A percentile compares a stretch with the other conserved stretches of the same genome.
These are phyloP conservation scores for Pythium grandisporangium DNA, from an alignment of 352 stramenopile genomes.

Conservation along the genomic window DNA sequence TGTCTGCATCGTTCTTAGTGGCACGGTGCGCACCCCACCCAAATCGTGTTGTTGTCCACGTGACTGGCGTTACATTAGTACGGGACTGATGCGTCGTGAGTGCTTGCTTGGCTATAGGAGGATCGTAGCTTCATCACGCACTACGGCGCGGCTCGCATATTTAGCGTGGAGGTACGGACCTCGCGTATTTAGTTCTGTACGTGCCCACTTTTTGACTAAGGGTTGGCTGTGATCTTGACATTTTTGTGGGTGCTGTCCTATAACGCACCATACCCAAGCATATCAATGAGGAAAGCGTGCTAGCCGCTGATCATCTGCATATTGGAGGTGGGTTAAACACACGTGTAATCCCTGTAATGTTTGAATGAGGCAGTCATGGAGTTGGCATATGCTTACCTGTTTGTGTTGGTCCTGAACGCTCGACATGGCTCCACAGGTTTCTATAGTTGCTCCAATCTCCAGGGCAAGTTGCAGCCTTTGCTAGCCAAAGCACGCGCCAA, in stretches of 20 bases:
- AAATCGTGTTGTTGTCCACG: neutral
- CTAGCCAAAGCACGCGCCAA: conserved; percentile 42
- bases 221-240: neutral
- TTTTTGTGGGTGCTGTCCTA: neutral
- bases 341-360: too few species aligned
- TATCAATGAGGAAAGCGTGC: conserved; percentile 45
- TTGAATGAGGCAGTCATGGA: too few species aligned
- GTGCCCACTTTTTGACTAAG: neutral
- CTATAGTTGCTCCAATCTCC: conserved; percentile 63
- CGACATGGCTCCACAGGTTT: conserved; percentile 24
- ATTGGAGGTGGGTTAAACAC: conserved; percentile 38
- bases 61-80: conserved; percentile 1
- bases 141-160: conserved; percentile 58
- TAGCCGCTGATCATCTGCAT: conserved; percentile 56
- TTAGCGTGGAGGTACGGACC: conserved; percentile 39
- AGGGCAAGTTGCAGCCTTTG: conserved; percentile 45
- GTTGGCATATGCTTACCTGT: too few species aligned
- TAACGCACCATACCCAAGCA: too few species aligned
- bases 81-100: neutral
- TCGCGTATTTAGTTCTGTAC: neutral
- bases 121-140: conserved; percentile 81
- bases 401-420: neutral
- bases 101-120: conserved; percentile 18
- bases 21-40: conserved; percentile 15
- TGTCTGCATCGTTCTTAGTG: conserved; percentile 75